phyloP scores from a whole-genome alignment of 2,329 filamentous ascomycete genomes.

The Aspergillus phoenicis region DNA sequence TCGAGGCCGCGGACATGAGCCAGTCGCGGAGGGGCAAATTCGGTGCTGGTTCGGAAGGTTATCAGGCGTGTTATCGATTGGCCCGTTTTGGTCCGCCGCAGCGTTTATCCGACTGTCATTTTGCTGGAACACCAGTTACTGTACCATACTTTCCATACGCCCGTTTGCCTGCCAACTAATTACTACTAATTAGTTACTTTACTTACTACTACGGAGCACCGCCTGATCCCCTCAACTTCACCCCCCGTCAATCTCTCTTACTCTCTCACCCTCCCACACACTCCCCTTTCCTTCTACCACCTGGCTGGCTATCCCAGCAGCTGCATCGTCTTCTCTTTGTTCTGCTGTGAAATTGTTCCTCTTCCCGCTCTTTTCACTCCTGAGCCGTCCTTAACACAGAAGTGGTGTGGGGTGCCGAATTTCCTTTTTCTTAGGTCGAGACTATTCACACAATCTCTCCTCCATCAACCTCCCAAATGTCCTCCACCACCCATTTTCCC shows the following conservation, averaged over 20 bases:
- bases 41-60: constrained; percentile 23
- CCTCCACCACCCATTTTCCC: constrained; percentile 37
- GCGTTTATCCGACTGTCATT: constrained; percentile 32
- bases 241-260: background rate
- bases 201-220: background rate
- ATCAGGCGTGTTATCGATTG: constrained; percentile 36
- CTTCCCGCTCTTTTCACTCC: constrained; percentile 8
- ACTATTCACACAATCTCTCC: constrained; percentile 17
- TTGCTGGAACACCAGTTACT: no score
- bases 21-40: constrained; percentile 20
- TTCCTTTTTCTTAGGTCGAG: constrained; percentile 16
- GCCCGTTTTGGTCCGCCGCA: constrained; percentile 19
- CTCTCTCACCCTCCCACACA: background rate
- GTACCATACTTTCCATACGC: no score
- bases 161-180: no score
- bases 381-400: background rate
- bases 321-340: background rate
- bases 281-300: background rate
- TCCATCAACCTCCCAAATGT: constrained; percentile 32
- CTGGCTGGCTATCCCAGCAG: background rate
- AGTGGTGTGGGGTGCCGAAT: constrained; percentile 1
- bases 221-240: background rate
- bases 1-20: background rate
- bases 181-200: background rate
- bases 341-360: constrained; percentile 8